Evolutionary conservation across 352 stramenopile species (phyloP), one percentile per base, ranked within the genome.

Genomic region (Pythium dissotocum): DNA sequence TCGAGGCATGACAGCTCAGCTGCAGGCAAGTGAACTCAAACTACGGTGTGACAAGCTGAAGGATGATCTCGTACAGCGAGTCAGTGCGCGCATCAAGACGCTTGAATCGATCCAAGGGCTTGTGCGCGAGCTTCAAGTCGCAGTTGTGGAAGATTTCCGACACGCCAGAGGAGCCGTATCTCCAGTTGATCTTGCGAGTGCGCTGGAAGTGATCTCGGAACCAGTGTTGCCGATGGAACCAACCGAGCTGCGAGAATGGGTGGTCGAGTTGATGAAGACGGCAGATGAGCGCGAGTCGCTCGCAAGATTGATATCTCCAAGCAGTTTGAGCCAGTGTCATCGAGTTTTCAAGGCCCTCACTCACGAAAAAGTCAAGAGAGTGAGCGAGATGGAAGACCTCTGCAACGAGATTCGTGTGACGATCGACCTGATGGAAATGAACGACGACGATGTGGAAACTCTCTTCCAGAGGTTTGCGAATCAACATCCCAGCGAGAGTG

Each of bases 291-390:
- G 44, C n/a, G 44, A 28, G 18, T 52, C 13, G 13, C 44, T 52
- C 44, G 44, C 44, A 10, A 52, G 10, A 4, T 14, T n/a, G 4
- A 52, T 52, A 3, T 52, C 76, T 18, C 58, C 24, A 7, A 46
- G 58, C 40, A 70, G 58, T 36, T 57, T 82, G 24, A 71, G 77
- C 28, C 71, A 71, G 33, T 79, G 88, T 30, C 65, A 82, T 14
- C 54, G 76, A 44, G 26, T 91, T 36, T 42, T 90, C 24, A 80
- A 74, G 21, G 64, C 63, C 2, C 70, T 95, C 40, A 61, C 85
- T 24, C 79, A 81, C 44, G 85, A 94, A 49, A 92, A 93, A 57
- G 68, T 76, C 6, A 85, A 79, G 44, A 80, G 85, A 13, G 64
- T 89, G 28, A 64, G 65, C 4, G 80, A 93, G 55, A 62, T 85